Evolutionary conservation across 2,329 filamentous ascomycete genomes (phyloP).

Genomic region (Madurella mycetomatis): DNA sequence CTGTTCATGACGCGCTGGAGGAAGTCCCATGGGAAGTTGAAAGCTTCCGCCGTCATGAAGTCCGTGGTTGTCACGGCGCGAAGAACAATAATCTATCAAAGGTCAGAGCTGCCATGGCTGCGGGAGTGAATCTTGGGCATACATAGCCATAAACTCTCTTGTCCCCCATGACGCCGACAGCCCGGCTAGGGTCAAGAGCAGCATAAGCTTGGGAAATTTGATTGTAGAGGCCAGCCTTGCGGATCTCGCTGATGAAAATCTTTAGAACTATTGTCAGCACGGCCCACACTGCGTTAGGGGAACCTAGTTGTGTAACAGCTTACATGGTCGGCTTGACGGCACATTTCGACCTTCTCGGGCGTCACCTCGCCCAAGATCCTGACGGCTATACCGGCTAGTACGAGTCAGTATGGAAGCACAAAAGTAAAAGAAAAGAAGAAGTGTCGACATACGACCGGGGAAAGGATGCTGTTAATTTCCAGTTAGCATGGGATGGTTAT

Average conservation of each 20-base stretch:
- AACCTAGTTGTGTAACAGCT: not conserved
- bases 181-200: constrained; percentile 40
- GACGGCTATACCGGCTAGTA: constrained; percentile 57
- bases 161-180: constrained; percentile 53
- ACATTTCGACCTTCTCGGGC: constrained; percentile 71
- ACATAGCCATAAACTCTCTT: constrained; percentile 53
- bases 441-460: constrained; percentile 24
- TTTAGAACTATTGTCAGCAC: constrained; percentile 3
- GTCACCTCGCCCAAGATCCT: constrained; percentile 83
- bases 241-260: constrained; percentile 76
- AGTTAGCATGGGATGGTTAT: not conserved
- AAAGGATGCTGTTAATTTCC: constrained; percentile 24
- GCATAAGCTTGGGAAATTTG: constrained; percentile 47
- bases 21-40: constrained; percentile 24
- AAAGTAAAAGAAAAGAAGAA: not conserved
- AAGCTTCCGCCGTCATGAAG: constrained; percentile 68
- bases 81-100: constrained; percentile 36
- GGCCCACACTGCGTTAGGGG: not conserved
- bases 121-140: constrained; percentile 24
- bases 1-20: constrained; percentile 24
- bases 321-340: constrained; percentile 62
- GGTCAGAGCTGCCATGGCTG: constrained; percentile 26
- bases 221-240: constrained; percentile 65
- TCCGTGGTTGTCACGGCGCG: constrained; percentile 49
- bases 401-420: constrained; percentile 14